phyloP scores from a whole-genome alignment of 1,139 yeast genomes.

The Torulaspora pretoriensis region DNA sequence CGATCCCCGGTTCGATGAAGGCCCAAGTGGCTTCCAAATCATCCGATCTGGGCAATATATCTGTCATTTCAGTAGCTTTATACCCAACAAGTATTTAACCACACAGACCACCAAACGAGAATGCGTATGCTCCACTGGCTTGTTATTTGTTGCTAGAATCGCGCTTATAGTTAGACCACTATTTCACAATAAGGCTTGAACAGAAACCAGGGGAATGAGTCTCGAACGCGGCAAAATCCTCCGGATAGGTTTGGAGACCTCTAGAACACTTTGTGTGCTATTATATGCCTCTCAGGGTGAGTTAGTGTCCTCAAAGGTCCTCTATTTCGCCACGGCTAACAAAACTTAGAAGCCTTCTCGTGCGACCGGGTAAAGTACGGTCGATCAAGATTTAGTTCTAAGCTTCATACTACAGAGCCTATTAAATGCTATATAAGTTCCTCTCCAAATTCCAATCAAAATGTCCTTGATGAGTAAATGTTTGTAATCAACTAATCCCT shows the following conservation, averaged over 20 bases:
- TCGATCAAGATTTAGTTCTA: background rate
- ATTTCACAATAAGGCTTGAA: background rate
- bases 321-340: conserved; percentile 1
- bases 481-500: conserved; percentile 9
- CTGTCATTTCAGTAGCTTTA: conserved; percentile 29
- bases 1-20: conserved; percentile 70
- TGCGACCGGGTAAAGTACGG: conserved; percentile 1
- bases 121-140: background rate
- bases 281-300: background rate
- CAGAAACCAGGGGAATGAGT: background rate
- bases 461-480: background rate
- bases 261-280: background rate
- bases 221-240: background rate
- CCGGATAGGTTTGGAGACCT: background rate
- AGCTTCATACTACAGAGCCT: background rate
- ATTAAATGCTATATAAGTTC: background rate
- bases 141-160: background rate
- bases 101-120: background rate
- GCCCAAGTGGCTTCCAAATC: conserved; percentile 71
- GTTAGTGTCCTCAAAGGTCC: background rate
- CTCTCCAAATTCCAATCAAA: background rate
- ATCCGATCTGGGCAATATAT: conserved; percentile 38
- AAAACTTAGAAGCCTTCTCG: background rate
- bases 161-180: background rate
- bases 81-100: background rate